Evolutionary conservation across 2,329 filamentous ascomycete species (phyloP).

Genomic region (Drechslerella stenobrocha): DNA sequence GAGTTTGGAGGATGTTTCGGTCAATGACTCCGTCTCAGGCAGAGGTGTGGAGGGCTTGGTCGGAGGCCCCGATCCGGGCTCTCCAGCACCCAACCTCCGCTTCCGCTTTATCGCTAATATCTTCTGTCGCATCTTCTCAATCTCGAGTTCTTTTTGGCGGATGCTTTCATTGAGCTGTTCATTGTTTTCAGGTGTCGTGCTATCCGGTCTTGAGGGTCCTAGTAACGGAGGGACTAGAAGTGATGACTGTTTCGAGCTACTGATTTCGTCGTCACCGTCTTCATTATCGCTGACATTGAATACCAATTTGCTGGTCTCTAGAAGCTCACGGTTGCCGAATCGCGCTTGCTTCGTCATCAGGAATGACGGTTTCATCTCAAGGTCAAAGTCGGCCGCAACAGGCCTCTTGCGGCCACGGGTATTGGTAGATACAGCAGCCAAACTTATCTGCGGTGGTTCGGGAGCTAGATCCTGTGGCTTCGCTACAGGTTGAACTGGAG

Average conservation of each 20-base stretch:
- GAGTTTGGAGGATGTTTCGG: constrained; percentile 14
- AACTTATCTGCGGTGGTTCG: neutral
- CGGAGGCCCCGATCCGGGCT: constrained; percentile 13
- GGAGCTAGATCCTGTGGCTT: neutral
- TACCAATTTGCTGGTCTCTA: constrained; percentile 67
- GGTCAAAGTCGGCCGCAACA: constrained; percentile 71
- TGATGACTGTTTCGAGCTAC: constrained; percentile 27
- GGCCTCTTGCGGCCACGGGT: constrained; percentile 60
- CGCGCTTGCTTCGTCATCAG: constrained; percentile 56
- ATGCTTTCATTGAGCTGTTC: constrained; percentile 56
- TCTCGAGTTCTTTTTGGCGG: constrained; percentile 62
- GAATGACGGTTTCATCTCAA: constrained; percentile 57
- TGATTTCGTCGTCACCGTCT: constrained; percentile 60
- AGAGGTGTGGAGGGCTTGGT: constrained; percentile 30
- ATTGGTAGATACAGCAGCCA: neutral
- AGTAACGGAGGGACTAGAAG: constrained; percentile 50
- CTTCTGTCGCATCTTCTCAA: constrained; percentile 63
- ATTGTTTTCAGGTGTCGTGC: constrained; percentile 54
- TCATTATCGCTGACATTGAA: constrained; percentile 84
- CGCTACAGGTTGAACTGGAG: constrained; percentile 1
- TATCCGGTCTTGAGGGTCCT: constrained; percentile 58
- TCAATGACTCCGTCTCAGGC: constrained; percentile 13
- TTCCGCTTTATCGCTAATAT: constrained; percentile 52
- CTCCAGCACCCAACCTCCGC: constrained; percentile 12
- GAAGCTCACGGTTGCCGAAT: constrained; percentile 61